Evolutionary conservation across 2,329 filamentous ascomycete species (phyloP).

Genomic region (Lachnellula occidentalis): DNA sequence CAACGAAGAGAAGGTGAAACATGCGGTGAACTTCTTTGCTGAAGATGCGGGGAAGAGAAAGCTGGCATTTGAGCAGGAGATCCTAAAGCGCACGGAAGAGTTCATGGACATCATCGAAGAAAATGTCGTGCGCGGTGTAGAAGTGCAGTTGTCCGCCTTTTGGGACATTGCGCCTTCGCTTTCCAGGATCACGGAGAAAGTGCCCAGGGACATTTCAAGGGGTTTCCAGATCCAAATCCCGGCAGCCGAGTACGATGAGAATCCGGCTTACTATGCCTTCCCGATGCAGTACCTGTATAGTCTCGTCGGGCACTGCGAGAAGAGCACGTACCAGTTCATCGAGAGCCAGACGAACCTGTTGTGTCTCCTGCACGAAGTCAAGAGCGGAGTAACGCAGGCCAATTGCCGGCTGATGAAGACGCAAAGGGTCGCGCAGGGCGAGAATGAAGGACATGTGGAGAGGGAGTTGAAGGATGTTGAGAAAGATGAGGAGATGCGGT

Average conservation of each 20-base stretch:
- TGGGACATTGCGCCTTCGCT: slow-evolving; percentile 95
- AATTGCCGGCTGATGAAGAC: slow-evolving; percentile 63
- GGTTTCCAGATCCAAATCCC: slow-evolving; percentile 73
- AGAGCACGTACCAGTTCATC: slow-evolving; percentile 94
- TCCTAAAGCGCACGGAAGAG: slow-evolving; percentile 65
- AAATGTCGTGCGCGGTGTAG: slow-evolving; percentile 82
- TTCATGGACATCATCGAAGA: slow-evolving; percentile 76
- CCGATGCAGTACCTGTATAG: slow-evolving; percentile 89
- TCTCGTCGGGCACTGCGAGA: slow-evolving; percentile 79
- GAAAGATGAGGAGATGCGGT: slow-evolving; percentile 58
- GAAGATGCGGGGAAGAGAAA: slow-evolving; percentile 71
- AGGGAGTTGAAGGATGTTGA: slow-evolving; percentile 51
- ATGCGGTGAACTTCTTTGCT: slow-evolving; percentile 76
- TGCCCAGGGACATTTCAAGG: slow-evolving; percentile 53
- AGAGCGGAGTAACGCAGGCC: slow-evolving; percentile 68
- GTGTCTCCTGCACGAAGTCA: slow-evolving; percentile 86
- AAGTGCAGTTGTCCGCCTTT: slow-evolving; percentile 87
- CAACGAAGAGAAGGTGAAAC: slow-evolving; percentile 72
- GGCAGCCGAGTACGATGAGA: slow-evolving; percentile 73
- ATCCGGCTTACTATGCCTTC: slow-evolving; percentile 71
- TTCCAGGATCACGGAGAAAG: slow-evolving; percentile 69
- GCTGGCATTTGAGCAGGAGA: slow-evolving; percentile 64
- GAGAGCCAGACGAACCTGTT: slow-evolving; percentile 88
- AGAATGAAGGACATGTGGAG: slow-evolving; percentile 35
- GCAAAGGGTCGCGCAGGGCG: slow-evolving; percentile 41